Conservation (phyloP, 306 rosid genomes). For the Trichosanthes cucumerina region DNA sequence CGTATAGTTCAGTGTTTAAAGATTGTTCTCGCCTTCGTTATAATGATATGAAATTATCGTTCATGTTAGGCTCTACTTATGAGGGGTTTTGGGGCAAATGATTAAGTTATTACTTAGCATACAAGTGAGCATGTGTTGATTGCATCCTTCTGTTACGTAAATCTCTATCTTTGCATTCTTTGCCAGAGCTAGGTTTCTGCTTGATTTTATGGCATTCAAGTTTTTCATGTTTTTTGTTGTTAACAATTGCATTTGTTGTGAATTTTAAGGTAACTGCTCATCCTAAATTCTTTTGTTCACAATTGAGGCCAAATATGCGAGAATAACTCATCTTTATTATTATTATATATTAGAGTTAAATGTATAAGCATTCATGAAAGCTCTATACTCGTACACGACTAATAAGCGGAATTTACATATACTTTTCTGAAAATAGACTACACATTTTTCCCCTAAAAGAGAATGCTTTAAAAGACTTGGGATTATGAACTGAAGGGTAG, state of each 20-base stretch:
- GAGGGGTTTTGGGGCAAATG: not conserved
- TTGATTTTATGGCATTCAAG: not conserved
- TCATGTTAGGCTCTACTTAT: not conserved
- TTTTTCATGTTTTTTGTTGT: not conserved
- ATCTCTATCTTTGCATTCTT: not conserved
- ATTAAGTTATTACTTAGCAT: not conserved
- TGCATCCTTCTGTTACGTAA: not conserved
- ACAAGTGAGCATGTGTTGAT: not conserved
- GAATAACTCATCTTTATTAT: no score
- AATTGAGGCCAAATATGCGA: no score
- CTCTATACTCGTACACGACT: no score
- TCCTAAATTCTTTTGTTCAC: not conserved
- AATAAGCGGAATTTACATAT: no score
- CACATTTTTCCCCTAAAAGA: no score
- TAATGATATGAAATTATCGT: not conserved
- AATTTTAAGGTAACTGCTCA: not conserved
- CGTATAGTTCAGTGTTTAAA: not conserved
- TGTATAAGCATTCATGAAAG: no score
- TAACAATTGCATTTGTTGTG: not conserved
- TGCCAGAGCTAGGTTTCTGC: not conserved
- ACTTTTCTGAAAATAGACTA: no score
- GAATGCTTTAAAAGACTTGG: no score
- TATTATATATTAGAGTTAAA: no score
- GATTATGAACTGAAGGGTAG: no score
- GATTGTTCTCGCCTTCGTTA: not conserved